These are phyloP conservation scores for Aspergillus aculeatus DNA, from an alignment of 2,329 filamentous ascomycete genomes.

Conservation along the genomic window DNA sequence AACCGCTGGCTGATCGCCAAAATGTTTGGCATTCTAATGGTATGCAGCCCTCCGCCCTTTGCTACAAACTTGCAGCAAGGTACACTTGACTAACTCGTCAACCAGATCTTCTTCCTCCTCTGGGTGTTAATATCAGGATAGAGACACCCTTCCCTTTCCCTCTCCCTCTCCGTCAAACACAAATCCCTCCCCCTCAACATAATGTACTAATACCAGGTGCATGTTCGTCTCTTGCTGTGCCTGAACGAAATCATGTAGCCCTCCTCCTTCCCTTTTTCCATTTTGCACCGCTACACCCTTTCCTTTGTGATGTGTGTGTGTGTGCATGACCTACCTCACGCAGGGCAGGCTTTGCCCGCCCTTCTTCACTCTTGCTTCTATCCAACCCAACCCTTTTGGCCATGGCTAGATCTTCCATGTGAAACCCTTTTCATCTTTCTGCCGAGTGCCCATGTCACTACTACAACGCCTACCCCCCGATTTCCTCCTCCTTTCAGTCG, in stretches of 20 bases:
- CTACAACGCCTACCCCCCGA: too few species aligned
- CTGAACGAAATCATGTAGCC: constrained; percentile 22
- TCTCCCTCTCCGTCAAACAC: not conserved
- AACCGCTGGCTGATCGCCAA: constrained; percentile 94
- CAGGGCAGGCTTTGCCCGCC: not conserved
- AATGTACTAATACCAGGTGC: constrained; percentile 35
- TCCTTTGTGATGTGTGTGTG: not conserved
- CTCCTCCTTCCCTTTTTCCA: constrained; percentile 9
- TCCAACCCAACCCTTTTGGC: not conserved
- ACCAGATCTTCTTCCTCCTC: constrained; percentile 73
- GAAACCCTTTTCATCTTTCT: not conserved
- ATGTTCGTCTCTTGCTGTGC: constrained; percentile 12
- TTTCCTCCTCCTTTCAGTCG: too few species aligned
- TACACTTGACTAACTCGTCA: not conserved
- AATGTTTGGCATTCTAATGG: constrained; percentile 80
- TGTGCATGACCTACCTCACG: not conserved
- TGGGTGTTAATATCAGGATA: constrained; percentile 63
- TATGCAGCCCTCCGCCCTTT: constrained; percentile 25
- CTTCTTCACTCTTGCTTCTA: not conserved
- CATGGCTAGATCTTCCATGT: constrained; percentile 6
- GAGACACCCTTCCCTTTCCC: constrained; percentile 18
- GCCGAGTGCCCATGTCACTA: too few species aligned
- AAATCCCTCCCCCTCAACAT: constrained; percentile 6
- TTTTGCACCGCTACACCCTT: not conserved
- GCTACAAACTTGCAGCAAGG: not conserved